Evolutionary conservation across 78 protist species (phyloP).

Genomic region (Dictyostelium citrinum): DNA sequence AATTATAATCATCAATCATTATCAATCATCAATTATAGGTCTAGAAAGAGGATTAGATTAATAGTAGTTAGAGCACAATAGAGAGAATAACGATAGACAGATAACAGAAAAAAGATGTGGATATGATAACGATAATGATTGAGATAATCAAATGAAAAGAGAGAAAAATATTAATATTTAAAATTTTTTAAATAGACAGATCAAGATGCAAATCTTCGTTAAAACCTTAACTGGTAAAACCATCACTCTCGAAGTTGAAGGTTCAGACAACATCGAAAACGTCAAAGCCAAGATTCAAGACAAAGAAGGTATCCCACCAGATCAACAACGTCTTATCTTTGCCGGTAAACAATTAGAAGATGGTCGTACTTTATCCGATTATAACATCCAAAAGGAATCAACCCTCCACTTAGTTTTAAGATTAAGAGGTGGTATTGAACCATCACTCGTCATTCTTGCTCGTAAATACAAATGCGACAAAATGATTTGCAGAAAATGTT

Average conservation of each 20-base stretch:
- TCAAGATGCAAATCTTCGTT: constrained; percentile 97
- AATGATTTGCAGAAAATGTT: constrained; percentile 99
- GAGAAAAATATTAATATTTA: background rate
- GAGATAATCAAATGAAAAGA: too few species aligned
- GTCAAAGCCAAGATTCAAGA: constrained; percentile 99
- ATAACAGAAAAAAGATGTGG: too few species aligned
- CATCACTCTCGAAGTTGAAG: constrained; percentile 98
- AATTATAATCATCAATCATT: background rate
- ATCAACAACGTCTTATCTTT: constrained; percentile 99
- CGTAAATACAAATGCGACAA: constrained; percentile 98
- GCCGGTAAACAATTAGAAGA: constrained; percentile 99
- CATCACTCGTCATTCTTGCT: constrained; percentile 97
- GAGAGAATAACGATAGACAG: too few species aligned
- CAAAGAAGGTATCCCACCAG: constrained; percentile 99
- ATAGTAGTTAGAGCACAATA: too few species aligned
- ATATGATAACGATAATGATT: too few species aligned
- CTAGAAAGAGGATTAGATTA: too few species aligned
- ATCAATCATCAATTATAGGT: background rate
- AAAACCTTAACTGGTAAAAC: constrained; percentile 99
- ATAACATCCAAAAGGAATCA: constrained; percentile 99
- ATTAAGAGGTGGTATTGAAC: constrained; percentile 99
- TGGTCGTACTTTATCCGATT: constrained; percentile 97
- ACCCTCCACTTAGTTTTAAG: constrained; percentile 98
- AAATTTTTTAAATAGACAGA: background rate
- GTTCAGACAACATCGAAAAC: constrained; percentile 96